Percentiles rank a stretch among this genome's conserved stretches.
Conservation (phyloP, 2,329 filamentous ascomycete genomes). For the Fusarium tanahbumbuense region DNA sequence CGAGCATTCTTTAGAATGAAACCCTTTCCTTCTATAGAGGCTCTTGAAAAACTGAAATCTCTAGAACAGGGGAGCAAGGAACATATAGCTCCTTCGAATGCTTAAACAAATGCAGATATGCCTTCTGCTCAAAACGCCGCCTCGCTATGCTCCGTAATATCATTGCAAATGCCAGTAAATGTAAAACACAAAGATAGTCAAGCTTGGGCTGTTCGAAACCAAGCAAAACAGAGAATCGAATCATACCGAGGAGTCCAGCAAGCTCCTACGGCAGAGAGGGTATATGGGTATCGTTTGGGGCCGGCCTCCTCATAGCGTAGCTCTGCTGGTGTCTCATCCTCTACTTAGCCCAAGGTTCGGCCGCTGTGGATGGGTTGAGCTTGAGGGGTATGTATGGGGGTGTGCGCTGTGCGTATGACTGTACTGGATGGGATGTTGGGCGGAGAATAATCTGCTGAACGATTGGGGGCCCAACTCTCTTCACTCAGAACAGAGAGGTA, state of each 20-base stretch:
- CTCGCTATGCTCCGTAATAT: constrained; percentile 56
- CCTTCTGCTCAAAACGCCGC: constrained; percentile 51
- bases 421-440: constrained; percentile 44
- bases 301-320: constrained; percentile 38
- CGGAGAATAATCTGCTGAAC: constrained; percentile 39
- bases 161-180: constrained; percentile 40
- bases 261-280: constrained; percentile 37
- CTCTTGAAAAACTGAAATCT: constrained; percentile 25
- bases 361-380: constrained; percentile 65
- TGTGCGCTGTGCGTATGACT: constrained; percentile 48
- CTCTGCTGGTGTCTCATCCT: constrained; percentile 27
- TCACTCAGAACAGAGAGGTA: constrained; percentile 91
- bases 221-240: constrained; percentile 39
- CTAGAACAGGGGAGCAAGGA: constrained; percentile 22
- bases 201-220: constrained; percentile 28
- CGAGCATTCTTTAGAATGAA: constrained; percentile 17
- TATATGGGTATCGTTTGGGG: constrained; percentile 49
- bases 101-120: constrained; percentile 41
- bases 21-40: constrained; percentile 26
- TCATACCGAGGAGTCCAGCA: constrained; percentile 28
- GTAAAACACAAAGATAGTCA: constrained; percentile 34
- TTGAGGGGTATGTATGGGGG: constrained; percentile 48
- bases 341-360: constrained; percentile 60
- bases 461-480: constrained; percentile 67
- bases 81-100: constrained; percentile 33